Conservation (phyloP, 805 yeast species). For the Candida parachauliodes region DNA sequence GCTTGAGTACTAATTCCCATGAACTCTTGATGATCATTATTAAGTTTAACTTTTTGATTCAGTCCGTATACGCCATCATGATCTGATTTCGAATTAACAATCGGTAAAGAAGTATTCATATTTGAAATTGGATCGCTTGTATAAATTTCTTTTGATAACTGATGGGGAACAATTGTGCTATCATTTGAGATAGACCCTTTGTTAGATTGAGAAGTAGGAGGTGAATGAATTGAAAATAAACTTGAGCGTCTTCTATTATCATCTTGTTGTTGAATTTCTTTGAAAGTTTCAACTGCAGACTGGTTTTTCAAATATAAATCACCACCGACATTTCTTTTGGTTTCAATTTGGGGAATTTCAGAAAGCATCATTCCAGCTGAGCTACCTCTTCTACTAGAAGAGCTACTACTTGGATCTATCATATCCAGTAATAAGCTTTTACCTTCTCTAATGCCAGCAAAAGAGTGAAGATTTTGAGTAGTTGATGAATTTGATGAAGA, state of each 20-base stretch:
- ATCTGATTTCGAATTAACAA: constrained; percentile 12
- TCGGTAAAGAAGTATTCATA: constrained; percentile 13
- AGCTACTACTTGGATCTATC: constrained; percentile 22
- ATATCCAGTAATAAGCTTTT: constrained; percentile 30
- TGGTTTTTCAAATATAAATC: constrained; percentile 42
- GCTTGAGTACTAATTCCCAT: neutral
- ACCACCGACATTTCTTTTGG: constrained; percentile 44
- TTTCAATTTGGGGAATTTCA: constrained; percentile 43
- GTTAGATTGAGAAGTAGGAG: neutral
- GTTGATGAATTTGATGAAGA: constrained; percentile 12
- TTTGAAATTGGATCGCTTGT: neutral
- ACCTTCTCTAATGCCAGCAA: constrained; percentile 27
- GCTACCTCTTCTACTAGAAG: constrained; percentile 28
- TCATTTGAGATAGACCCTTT: constrained; percentile 1
- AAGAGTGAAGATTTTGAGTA: constrained; percentile 10
- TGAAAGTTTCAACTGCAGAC: constrained; percentile 39
- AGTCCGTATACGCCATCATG: too few species aligned
- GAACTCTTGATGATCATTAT: neutral
- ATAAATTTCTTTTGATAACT: constrained; percentile 1
- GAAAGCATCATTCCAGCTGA: constrained; percentile 18
- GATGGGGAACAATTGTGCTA: neutral
- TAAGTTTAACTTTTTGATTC: too few species aligned
- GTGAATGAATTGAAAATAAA: constrained; percentile 16
- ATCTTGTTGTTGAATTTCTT: constrained; percentile 39
- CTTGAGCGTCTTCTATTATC: constrained; percentile 36